phyloP scores from a whole-genome alignment of 495 filamentous ascomycete species.

The Neurospora discreta region DNA sequence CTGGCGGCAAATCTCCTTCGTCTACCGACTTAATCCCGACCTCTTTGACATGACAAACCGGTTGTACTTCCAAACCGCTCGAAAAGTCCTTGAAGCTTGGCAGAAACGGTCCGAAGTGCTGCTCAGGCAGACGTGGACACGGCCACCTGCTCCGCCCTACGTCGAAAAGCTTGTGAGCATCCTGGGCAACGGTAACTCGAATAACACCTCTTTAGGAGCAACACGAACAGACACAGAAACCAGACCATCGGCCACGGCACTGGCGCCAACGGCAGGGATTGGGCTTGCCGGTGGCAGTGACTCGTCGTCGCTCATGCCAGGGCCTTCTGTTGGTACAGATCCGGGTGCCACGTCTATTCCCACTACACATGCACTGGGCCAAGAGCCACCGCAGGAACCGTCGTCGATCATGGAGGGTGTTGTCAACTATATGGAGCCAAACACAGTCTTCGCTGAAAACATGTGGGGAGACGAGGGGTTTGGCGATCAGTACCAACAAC shows the following conservation, averaged over 20 bases:
- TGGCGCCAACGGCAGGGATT: background rate
- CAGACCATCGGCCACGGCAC: background rate
- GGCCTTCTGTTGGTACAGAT: background rate
- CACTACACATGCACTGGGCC: background rate
- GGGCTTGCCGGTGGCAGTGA: background rate
- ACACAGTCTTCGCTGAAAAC: background rate
- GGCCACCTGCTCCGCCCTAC: conserved; percentile 23
- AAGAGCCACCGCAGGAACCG: background rate
- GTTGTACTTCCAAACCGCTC: conserved; percentile 27
- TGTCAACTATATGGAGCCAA: background rate
- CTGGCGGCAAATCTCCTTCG: conserved; percentile 32
- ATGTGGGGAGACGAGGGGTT: background rate
- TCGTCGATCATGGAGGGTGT: background rate
- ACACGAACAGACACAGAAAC: background rate
- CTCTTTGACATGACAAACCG: conserved; percentile 33
- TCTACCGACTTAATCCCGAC: conserved; percentile 35
- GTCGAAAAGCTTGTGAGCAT: conserved; percentile 18
- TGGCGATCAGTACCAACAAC: conserved; percentile 2
- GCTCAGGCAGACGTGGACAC: conserved; percentile 2
- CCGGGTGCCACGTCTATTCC: background rate
- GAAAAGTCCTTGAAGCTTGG: conserved; percentile 37
- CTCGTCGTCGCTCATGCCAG: background rate
- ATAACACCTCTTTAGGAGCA: background rate
- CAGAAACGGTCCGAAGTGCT: conserved; percentile 27
- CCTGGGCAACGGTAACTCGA: background rate